A percentile compares a stretch with the other conserved stretches of the same genome.
These are phyloP conservation scores for Colletotrichum sp. DNA, from an alignment of 2,329 filamentous ascomycete genomes.

Conservation along the genomic window DNA sequence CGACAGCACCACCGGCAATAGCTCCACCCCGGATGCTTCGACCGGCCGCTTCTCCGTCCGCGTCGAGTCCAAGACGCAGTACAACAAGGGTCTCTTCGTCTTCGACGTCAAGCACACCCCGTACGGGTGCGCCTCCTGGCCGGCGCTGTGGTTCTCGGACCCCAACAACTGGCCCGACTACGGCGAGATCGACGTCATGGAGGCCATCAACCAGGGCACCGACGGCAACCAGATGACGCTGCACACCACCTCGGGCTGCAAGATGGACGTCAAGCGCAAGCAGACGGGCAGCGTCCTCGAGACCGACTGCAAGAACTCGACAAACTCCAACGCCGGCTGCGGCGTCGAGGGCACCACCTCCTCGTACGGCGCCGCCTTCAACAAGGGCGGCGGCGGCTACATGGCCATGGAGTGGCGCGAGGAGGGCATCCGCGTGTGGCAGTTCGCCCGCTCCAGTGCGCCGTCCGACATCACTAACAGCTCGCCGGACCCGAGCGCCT, in stretches of 20 bases:
- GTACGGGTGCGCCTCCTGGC: constrained; percentile 69
- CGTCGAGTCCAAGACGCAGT: constrained; percentile 64
- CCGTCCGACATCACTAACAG: constrained; percentile 56
- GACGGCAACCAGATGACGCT: constrained; percentile 65
- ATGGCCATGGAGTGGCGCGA: constrained; percentile 66
- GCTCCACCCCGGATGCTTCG: constrained; percentile 52
- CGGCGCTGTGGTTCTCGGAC: constrained; percentile 70
- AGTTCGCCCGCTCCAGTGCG: constrained; percentile 54
- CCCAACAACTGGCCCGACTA: constrained; percentile 64
- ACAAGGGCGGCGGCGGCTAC: constrained; percentile 59
- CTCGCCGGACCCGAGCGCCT: constrained; percentile 64
- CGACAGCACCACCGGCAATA: constrained; percentile 61
- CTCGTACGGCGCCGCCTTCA: constrained; percentile 58
- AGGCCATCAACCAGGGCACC: constrained; percentile 59
- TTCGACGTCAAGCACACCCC: constrained; percentile 71
- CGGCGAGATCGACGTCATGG: constrained; percentile 70
- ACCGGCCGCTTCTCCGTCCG: constrained; percentile 69
- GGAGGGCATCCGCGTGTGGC: constrained; percentile 68
- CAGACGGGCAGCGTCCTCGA: constrained; percentile 50
- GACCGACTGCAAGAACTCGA: constrained; percentile 55
- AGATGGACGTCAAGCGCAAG: constrained; percentile 58
- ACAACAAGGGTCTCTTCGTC: constrained; percentile 69
- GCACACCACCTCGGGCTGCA: constrained; percentile 59
- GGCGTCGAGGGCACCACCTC: constrained; percentile 48
- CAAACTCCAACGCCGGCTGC: constrained; percentile 62